Evolutionary conservation across 164 flowering plant species (phyloP), one percentile per base, ranked within the genome.

Genomic region (Magnolia kwangsiensis): DNA sequence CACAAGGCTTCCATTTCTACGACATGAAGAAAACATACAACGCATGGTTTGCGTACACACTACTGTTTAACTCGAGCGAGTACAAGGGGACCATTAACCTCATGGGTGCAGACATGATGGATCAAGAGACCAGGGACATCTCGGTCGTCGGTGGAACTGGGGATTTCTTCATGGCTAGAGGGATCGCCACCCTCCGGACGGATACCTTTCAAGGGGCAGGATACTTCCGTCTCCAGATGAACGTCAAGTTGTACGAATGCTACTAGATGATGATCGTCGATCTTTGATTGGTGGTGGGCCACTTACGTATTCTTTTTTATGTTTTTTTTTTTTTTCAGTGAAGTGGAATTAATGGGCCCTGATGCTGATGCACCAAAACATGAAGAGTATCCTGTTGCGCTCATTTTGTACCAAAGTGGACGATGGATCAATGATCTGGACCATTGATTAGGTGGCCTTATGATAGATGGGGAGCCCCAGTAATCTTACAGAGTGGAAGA

Each of bases 161-260:
- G 2, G 87, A 86, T 45, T 87, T 84, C 71, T 84, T 87, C 83
- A 86, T 84, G 86, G 76, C 83, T 1, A 75, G 86, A 66, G 87
- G 88, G 20, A 74, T 83, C 20, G 87, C 78, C 0, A 86, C 86
- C 0, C 14, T 87, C 8, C 6, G 7, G 71, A 83, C 86, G 0
- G 85, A 84, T 49, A 65, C 70, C 51, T 13, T 73, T 21, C 68
- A 82, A 71, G 86, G 84, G 7, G 59, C 1, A 11, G 50, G 19
- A 0, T 84, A 86, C 24, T 87, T 84, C 64, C 77, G 88, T 6
- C 75, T 87, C 9, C 63, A 71, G 50, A 70, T 84, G 74, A 84
- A 86, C 74, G 75, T 86, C 51, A 84, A 79, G 75, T 72, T 86
- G 66, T 86, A 84, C 63, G 89, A 87, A 45, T 87, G 89, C 63